These are phyloP conservation scores for Ramaria rubella DNA, from an alignment of 768 basidiomycete genomes.

Conservation along the genomic window DNA sequence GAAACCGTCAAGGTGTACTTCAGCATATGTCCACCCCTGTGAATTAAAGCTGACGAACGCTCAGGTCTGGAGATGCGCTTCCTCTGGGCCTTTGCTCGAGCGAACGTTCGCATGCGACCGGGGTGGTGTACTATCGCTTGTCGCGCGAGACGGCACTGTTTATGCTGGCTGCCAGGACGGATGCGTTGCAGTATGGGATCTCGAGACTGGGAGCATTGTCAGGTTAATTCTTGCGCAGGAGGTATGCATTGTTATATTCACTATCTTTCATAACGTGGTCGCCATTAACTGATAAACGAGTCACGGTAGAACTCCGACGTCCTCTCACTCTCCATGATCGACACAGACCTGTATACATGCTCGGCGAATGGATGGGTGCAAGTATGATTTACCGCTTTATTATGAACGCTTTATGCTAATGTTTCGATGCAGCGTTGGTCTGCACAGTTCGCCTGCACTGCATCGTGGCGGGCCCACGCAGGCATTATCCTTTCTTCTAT, in stretches of 20 bases:
- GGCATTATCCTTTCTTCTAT: constrained; percentile 81
- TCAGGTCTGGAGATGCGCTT: constrained; percentile 65
- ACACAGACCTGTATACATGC: constrained; percentile 44
- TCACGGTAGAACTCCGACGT: constrained; percentile 77
- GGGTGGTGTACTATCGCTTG: constrained; percentile 81
- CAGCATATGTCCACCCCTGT: not conserved
- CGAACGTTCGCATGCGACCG: constrained; percentile 67
- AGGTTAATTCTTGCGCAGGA: constrained; percentile 84
- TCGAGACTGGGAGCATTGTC: constrained; percentile 83
- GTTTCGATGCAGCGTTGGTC: constrained; percentile 59
- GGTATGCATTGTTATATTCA: constrained; percentile 29
- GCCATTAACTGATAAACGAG: too few species aligned
- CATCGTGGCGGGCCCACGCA: constrained; percentile 74
- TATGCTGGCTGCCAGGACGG: constrained; percentile 95
- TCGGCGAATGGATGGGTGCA: constrained; percentile 58
- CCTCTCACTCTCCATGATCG: constrained; percentile 67
- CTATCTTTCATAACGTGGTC: too few species aligned
- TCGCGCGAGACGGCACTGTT: constrained; percentile 67
- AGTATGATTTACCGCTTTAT: constrained; percentile 29
- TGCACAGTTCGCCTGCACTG: constrained; percentile 75
- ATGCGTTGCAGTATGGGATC: constrained; percentile 82
- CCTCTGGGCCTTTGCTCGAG: constrained; percentile 38
- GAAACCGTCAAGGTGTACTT: constrained; percentile 71
- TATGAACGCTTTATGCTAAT: not conserved
- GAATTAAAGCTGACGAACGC: not conserved